Base-by-base conservation (phyloP, 805 yeast species). In the Wickerhamomyces silvicola region DNA sequence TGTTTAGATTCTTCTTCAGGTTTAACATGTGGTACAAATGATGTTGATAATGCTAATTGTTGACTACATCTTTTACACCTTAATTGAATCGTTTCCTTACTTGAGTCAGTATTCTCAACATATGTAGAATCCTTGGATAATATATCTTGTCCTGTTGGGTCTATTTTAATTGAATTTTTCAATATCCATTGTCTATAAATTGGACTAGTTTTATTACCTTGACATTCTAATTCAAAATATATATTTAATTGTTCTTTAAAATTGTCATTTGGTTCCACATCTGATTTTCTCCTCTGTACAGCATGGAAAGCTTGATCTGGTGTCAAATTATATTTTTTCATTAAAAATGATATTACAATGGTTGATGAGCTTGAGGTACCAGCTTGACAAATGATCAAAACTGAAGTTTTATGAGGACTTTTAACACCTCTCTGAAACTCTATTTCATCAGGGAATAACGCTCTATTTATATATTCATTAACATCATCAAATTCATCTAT, bases 281-380 rank as follows among this genome's bases (percentile, higher is more conserved):
- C 63, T 4, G 70, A 53, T 37, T 81, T 68, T 44, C 72, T 78
- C 39, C 88, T 57, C 40, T 66, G 68, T n/a, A 90, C 78, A 0
- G 90, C 90, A 57, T 81, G 78, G 7, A 84, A 46, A 0, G 96
- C 82, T 41, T 76, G 77, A 11, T 70, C 62, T 12, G 73, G 59
- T 10, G 62, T 58, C 46, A 86, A 64, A 2, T 74, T 68, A 54
- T 81, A 66, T 31, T 87, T 62, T 51, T 77, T 72, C 96, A 92
- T 90, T 26, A 88, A 73, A 54, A 85, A 95, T 0, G 97, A 94
- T 30, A 84, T 76, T 22, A 80, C 78, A 11, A 87, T 79, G 0
- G 97, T 78, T 0, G 83, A 90, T 5, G 95, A 83, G 42, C 98
- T 67, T 1, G 96, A 86, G 18, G 85, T 84, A 1, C 98, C 98